phyloP scores from a whole-genome alignment of 257 asterid genomes.

The Voacanga thouarsii region DNA sequence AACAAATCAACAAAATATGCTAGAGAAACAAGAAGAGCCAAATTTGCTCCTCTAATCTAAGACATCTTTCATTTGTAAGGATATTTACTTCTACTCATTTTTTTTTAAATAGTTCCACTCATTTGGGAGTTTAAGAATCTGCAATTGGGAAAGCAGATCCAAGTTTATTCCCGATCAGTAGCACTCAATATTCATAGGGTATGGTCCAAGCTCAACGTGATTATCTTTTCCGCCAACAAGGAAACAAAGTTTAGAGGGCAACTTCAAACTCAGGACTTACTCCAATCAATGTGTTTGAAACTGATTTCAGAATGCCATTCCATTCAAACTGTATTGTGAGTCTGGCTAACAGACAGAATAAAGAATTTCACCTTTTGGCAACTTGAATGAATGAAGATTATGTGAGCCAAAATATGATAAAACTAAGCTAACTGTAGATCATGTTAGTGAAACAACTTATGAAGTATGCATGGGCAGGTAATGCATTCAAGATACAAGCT shows the following conservation, averaged over 20 bases:
- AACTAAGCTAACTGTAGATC: background rate
- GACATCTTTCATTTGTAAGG: too few species aligned
- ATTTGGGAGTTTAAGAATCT: constrained; percentile 30
- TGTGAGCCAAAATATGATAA: background rate
- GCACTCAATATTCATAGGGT: constrained; percentile 73
- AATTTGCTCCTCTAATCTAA: too few species aligned
- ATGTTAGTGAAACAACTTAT: background rate
- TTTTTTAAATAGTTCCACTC: too few species aligned
- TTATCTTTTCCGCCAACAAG: constrained; percentile 76
- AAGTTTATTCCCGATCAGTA: constrained; percentile 63
- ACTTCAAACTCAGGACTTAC: constrained; percentile 96
- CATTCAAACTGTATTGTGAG: constrained; percentile 91
- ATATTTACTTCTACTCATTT: too few species aligned
- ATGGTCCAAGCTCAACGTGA: constrained; percentile 78
- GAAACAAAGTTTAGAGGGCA: constrained; percentile 76
- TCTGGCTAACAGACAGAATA: constrained; percentile 55
- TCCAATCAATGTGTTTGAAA: constrained; percentile 81
- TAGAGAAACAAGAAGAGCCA: too few species aligned
- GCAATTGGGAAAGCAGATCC: constrained; percentile 91
- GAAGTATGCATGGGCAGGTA: background rate
- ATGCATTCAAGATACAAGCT: background rate
- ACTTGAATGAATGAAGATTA: background rate
- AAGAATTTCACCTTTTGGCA: background rate
- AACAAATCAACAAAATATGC: too few species aligned
- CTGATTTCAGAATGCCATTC: constrained; percentile 88